These are phyloP conservation scores for Oxyria digyna DNA, from an alignment of 148 eudicot genomes.

Conservation along the genomic window DNA sequence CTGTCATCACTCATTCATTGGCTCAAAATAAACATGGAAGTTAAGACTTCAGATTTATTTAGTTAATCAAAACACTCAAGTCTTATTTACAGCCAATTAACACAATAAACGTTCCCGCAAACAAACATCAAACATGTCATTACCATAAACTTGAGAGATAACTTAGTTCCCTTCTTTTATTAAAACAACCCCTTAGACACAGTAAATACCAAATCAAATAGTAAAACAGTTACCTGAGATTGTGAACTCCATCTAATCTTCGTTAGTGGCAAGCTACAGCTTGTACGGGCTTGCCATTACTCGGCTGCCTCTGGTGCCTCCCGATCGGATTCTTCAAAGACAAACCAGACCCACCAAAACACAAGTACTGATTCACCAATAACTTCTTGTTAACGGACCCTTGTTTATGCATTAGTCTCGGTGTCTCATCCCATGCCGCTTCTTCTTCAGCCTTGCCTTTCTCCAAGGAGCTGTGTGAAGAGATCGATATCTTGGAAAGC, in stretches of 20 bases:
- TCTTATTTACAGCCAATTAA: conserved; percentile 1
- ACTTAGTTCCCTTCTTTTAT: not conserved
- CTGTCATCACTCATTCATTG: no score
- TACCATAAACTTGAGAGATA: not conserved
- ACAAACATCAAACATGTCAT: not conserved
- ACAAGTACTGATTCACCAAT: conserved; percentile 17
- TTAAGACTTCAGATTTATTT: not conserved
- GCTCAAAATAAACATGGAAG: not conserved
- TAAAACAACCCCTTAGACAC: not conserved
- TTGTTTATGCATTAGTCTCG: conserved; percentile 18
- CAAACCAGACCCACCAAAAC: conserved; percentile 48
- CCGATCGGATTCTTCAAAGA: conserved; percentile 6
- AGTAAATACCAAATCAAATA: not conserved
- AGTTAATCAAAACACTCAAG: not conserved
- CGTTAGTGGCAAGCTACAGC: not conserved
- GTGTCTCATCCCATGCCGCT: conserved; percentile 15
- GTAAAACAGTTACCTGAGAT: not conserved
- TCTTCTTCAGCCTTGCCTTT: conserved; percentile 23
- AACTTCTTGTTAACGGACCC: conserved; percentile 16
- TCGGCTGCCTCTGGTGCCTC: conserved; percentile 5
- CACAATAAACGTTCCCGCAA: not conserved
- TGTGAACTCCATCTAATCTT: not conserved
- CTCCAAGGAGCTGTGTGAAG: conserved; percentile 43
- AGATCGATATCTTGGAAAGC: conserved; percentile 42
- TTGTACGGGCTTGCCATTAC: conserved; percentile 3